These are phyloP conservation scores for Suillus subaureus DNA, from an alignment of 768 basidiomycete species.

Conservation along the genomic window DNA sequence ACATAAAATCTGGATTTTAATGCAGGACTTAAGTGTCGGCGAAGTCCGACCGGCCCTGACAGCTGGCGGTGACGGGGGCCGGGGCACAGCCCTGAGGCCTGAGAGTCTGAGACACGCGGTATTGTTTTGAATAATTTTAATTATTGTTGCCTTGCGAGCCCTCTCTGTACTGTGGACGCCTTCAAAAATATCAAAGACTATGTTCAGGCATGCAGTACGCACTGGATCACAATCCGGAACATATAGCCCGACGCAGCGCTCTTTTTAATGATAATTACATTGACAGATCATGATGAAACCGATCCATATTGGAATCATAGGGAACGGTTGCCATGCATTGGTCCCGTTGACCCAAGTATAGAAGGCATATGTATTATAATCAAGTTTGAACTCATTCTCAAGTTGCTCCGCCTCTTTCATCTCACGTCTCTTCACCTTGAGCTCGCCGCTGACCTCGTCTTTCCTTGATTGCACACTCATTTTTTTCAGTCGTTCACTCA, in stretches of 20 bases:
- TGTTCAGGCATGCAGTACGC: not conserved
- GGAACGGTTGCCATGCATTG: constrained; percentile 7
- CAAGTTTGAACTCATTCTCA: not conserved
- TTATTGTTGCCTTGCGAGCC: not conserved
- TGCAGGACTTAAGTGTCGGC: not conserved
- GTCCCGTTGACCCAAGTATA: constrained; percentile 1
- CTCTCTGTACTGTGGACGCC: not conserved
- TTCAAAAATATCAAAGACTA: not conserved
- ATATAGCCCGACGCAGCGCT: too few species aligned
- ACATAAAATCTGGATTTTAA: not conserved
- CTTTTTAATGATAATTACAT: not conserved
- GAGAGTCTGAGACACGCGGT: not conserved
- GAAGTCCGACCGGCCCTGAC: not conserved
- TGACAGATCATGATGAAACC: not conserved
- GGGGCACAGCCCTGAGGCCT: not conserved
- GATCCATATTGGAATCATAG: not conserved
- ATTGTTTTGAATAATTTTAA: not conserved
- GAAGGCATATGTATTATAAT: not conserved
- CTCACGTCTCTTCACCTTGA: constrained; percentile 2
- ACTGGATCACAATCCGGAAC: not conserved
- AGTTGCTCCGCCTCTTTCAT: not conserved
- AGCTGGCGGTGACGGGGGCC: not conserved
- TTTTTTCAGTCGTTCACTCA: constrained; percentile 17
- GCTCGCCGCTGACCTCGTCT: constrained; percentile 9
- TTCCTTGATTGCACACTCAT: constrained; percentile 20